These are phyloP conservation scores for Apostasia shenzhenica DNA, from an alignment of 106 monocot species.

Conservation along the genomic window DNA sequence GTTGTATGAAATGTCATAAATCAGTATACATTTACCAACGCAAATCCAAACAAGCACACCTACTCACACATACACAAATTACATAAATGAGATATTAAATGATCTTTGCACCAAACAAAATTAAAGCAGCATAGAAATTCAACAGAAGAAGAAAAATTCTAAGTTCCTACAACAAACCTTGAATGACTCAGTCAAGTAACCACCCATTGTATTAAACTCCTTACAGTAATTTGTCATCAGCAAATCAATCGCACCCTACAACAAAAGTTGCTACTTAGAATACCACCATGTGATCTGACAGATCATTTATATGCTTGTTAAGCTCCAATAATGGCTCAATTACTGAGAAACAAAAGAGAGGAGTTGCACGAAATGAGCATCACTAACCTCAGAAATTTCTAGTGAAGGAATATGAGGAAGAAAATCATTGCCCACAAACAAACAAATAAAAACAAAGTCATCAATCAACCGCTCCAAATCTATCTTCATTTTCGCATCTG, in stretches of 20 bases:
- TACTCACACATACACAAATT: no score
- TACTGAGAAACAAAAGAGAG: not conserved
- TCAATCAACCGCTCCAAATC: conserved; percentile 47
- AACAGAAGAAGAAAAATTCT: not conserved
- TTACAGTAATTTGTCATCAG: conserved; percentile 9
- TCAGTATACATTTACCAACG: no score
- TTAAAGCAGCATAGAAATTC: not conserved
- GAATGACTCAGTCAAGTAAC: conserved; percentile 10
- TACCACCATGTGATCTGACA: not conserved
- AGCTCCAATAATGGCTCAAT: not conserved
- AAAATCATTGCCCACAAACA: conserved; percentile 66
- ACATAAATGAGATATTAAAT: no score
- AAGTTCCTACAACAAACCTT: conserved; percentile 11
- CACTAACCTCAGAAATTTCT: conserved; percentile 47
- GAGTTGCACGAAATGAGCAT: not conserved
- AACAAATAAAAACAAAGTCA: conserved; percentile 53
- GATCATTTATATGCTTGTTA: no score
- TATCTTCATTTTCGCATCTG: conserved; percentile 26
- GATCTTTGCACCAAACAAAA: no score
- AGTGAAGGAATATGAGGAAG: conserved; percentile 55
- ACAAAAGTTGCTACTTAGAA: not conserved
- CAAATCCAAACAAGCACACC: no score
- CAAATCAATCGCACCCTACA: conserved; percentile 19
- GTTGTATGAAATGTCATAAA: no score
- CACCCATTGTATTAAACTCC: conserved; percentile 14